These are phyloP conservation scores for Yamadazyma akitaensis DNA, from an alignment of 805 yeast species.

Conservation along the genomic window DNA sequence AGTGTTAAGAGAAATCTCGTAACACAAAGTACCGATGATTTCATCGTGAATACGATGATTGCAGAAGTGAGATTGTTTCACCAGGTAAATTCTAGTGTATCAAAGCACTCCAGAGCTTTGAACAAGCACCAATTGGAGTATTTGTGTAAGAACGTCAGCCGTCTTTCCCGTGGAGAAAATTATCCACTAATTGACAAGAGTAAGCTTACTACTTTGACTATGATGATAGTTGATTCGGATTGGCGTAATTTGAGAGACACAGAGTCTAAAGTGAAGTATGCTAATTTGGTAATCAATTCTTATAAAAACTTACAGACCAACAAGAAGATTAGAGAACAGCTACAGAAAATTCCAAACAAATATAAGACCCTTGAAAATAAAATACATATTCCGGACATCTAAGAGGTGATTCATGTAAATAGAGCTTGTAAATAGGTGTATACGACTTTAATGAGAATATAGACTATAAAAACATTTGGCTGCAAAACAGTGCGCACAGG, in stretches of 20 bases:
- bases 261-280: neutral
- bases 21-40: neutral
- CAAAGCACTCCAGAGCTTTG: neutral
- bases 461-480: neutral
- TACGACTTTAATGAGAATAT: neutral
- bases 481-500: neutral
- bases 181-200: neutral
- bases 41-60: neutral
- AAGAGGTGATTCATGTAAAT: neutral
- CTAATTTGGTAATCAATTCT: neutral
- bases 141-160: neutral
- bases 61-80: conserved; percentile 6
- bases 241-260: conserved; percentile 6
- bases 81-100: neutral
- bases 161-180: neutral
- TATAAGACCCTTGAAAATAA: neutral
- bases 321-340: neutral
- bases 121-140: conserved; percentile 8
- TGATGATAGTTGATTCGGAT: conserved; percentile 1
- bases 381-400: neutral
- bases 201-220: neutral
- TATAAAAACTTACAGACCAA: neutral
- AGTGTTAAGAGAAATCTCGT: neutral
- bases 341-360: neutral
- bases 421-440: neutral